These are phyloP conservation scores for Amphichorda felina DNA, from an alignment of 2,329 filamentous ascomycete species.

Conservation along the genomic window DNA sequence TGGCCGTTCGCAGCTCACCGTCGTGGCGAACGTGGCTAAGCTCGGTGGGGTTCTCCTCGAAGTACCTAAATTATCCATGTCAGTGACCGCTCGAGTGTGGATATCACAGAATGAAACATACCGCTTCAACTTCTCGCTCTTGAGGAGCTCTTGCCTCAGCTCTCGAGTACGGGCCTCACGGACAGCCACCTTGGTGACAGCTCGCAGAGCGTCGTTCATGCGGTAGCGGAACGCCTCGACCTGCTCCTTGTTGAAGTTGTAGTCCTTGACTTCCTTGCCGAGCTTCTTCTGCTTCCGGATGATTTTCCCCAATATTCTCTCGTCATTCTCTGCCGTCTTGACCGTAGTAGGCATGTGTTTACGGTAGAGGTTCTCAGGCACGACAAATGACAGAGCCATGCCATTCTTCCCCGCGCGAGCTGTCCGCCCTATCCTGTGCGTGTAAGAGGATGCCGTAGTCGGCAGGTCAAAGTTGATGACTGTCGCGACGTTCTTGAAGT, in stretches of 20 bases:
- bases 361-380: constrained; percentile 69
- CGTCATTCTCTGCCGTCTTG: constrained; percentile 66
- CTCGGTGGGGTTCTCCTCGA: constrained; percentile 92
- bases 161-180: constrained; percentile 84
- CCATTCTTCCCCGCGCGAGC: constrained; percentile 83
- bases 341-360: constrained; percentile 85
- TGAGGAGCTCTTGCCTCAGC: constrained; percentile 77
- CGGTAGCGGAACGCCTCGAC: constrained; percentile 92
- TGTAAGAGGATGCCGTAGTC: constrained; percentile 78
- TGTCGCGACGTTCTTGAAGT: constrained; percentile 89
- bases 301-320: constrained; percentile 72
- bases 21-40: constrained; percentile 82
- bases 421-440: constrained; percentile 91
- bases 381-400: constrained; percentile 91
- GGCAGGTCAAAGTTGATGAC: constrained; percentile 98
- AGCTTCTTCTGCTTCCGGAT: constrained; percentile 65
- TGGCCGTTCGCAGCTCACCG: constrained; percentile 69
- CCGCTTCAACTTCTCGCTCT: constrained; percentile 85
- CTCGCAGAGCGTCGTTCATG: constrained; percentile 81
- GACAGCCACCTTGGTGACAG: constrained; percentile 81
- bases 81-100: neutral
- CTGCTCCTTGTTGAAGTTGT: constrained; percentile 89
- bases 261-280: constrained; percentile 75
- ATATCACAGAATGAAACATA: constrained; percentile 8
- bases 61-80: constrained; percentile 45